Percentiles rank a stretch among this genome's conserved stretches.
Conservation (phyloP, 495 filamentous ascomycete genomes). For the Achaetomiella virescens region DNA sequence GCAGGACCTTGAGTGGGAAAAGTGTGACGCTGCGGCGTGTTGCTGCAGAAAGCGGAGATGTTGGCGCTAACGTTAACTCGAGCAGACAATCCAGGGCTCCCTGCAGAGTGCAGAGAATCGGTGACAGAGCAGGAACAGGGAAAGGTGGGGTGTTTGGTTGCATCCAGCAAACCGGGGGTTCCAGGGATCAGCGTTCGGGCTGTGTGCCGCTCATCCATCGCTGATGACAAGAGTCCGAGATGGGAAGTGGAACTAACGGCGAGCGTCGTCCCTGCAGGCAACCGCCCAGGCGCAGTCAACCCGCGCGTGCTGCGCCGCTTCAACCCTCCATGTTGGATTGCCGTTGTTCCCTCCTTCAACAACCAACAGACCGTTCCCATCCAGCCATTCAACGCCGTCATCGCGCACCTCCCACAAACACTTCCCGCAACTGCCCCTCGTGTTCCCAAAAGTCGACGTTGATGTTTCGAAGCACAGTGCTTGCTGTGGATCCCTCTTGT, state of each 20-base stretch:
- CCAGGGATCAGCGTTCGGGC: conserved; percentile 10
- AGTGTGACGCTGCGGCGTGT: neutral
- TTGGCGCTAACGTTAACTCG: conserved; percentile 1
- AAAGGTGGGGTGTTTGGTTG: neutral
- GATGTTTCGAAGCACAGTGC: neutral
- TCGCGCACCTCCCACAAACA: neutral
- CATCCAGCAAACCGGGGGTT: conserved; percentile 5
- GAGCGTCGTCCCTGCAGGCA: neutral
- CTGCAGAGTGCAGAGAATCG: neutral
- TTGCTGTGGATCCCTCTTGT: neutral
- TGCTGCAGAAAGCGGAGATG: neutral
- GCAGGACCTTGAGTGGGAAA: neutral
- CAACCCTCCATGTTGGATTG: neutral
- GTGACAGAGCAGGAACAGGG: neutral
- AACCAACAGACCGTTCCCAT: neutral
- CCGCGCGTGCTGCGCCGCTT: conserved; percentile 4
- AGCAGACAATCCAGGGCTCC: neutral
- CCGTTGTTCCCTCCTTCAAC: neutral
- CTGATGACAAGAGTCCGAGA: conserved; percentile 1
- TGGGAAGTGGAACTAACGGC: neutral
- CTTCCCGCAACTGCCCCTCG: neutral
- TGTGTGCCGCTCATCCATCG: conserved; percentile 1
- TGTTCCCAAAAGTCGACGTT: neutral
- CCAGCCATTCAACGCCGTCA: neutral
- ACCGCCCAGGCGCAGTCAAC: neutral